Evolutionary conservation across 129 eudicot species (phyloP), one percentile per base, ranked within the genome.

Genomic region (Flaveria linearis): DNA sequence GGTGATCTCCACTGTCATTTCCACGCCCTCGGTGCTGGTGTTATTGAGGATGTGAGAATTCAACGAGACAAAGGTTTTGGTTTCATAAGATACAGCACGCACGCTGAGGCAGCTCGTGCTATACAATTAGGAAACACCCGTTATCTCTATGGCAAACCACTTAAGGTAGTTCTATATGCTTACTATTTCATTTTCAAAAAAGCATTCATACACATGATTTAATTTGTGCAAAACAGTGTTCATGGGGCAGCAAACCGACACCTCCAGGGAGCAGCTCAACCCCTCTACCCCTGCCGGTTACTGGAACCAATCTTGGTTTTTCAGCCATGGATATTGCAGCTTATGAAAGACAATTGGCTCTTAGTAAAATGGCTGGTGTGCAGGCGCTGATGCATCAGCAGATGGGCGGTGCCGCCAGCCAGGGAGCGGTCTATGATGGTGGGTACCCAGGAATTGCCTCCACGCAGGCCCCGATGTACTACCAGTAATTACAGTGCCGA

Each of bases 211-310:
- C 16, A 46, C 5, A n/a, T 33, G n/a, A 60, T 69, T 9, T 47
- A 11, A 69, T 68, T 81, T 45, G 8, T 72, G 61, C 16, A 2
- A 62, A 68, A 42, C 80, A 87, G 91, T 87, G 91, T 61, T 84
- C 91, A 16, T 87, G 91, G 91, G 98, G 98, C 18, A 88, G 88
- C 78, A 93, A 93, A 83, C 97, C 98, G 16, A 93, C 96, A 5
- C 98, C 85, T 1, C 88, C 88, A 2, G 91, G 91, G 36, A 79
- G 79, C 81, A 80, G 84, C 71, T 87, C 91, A 23, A 82, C 77
- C 60, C 91, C 91, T 58, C 83, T 87, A 33, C 86, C 86, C 3
- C 86, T 82, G 23, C 91, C 88, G 23, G 69, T 80, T 39, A 74
- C 81, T 42, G 83, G 87, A 57, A 80, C 74, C 6, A 52, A 73